Base-by-base conservation (phyloP, 208 protist species). In the Crithidia fasciculata region DNA sequence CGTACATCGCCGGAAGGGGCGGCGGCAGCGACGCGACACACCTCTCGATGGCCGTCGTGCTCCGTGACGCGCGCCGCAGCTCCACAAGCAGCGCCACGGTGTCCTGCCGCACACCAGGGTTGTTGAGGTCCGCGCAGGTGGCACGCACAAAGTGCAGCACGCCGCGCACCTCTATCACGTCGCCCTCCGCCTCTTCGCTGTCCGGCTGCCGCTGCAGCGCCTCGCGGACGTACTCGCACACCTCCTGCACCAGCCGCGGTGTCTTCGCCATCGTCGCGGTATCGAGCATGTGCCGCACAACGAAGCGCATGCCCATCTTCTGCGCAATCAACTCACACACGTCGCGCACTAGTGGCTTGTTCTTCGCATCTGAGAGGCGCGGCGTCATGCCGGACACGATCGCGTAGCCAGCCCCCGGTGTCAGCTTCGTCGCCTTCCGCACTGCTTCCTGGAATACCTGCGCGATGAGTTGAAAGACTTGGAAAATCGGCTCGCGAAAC, bases 321-420 rank as follows among this genome's bases (percentile, higher is more conserved):
- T 85, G 69, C n/a, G 82, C 78, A 16, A 95, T 55, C 15, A 53
- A 69, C 12, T 63, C 68, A 57, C 82, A 78, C 28, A 95, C 74
- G 8, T 92, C 81, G 8, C 85, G 80, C 59, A 93, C 78, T 5
- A 68, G 60, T 9, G 56, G 37, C 53, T 82, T 81, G 69, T 86
- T 94, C 69, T 95, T 97, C n/a, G 82, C 52, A 44, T 97, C 90
- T 10, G 87, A 86, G 43, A 95, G 66, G 44, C 87, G 78, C 36
- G 81, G 75, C 3, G 84, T 89, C 55, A 81, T 86, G 55, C 83
- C 92, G 2, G 81, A 68, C 39, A 96, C 83, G 59, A 96, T 74
- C 28, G 82, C 90, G 62, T 94, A 94, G 39, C 76, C 81, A 7
- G 86, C 88, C 16, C 83, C 86, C 40, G 75, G 64, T 7, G 83